A percentile compares a stretch with the other conserved stretches of the same genome.
Evolutionary conservation across 2,329 filamentous ascomycete species (phyloP).

Genomic region (Fusarium palustre): DNA sequence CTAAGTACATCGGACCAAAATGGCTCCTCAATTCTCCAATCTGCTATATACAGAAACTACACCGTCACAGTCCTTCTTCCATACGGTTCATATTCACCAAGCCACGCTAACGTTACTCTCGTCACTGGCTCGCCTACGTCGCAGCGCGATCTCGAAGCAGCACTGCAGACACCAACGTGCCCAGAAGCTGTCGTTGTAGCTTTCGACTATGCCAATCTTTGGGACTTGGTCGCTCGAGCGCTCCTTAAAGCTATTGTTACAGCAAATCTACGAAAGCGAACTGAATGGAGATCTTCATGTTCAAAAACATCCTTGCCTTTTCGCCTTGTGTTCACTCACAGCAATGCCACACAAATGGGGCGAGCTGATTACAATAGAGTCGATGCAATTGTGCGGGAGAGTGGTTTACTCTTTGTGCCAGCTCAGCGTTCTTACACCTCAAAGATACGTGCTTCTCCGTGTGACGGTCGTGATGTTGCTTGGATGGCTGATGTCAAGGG

Average conservation of each 20-base stretch:
- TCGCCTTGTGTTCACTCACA: conserved; percentile 57
- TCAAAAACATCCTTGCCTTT: conserved; percentile 50
- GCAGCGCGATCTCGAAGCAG: conserved; percentile 51
- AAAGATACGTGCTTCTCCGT: conserved; percentile 4
- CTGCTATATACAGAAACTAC: conserved; percentile 56
- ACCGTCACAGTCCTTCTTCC: conserved; percentile 54
- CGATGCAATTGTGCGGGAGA: conserved; percentile 55
- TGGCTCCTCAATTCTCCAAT: conserved; percentile 56
- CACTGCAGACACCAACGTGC: conserved; percentile 44
- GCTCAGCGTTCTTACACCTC: neutral
- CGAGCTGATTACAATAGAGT: conserved; percentile 62
- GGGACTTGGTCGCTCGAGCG: conserved; percentile 55
- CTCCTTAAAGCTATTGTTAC: conserved; percentile 53
- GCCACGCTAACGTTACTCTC: neutral
- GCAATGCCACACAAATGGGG: conserved; percentile 59
- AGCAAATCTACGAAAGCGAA: conserved; percentile 48
- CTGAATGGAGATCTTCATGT: conserved; percentile 57
- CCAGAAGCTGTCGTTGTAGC: conserved; percentile 60
- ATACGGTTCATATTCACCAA: neutral
- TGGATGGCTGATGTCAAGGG: conserved; percentile 14
- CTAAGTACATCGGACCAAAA: conserved; percentile 62
- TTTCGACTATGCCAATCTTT: conserved; percentile 59
- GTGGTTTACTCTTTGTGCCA: conserved; percentile 48
- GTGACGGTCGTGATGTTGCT: conserved; percentile 7
- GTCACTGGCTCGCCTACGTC: conserved; percentile 8